These are phyloP conservation scores for Aspergillus wentii DNA, from an alignment of 495 filamentous ascomycete genomes.

Conservation along the genomic window DNA sequence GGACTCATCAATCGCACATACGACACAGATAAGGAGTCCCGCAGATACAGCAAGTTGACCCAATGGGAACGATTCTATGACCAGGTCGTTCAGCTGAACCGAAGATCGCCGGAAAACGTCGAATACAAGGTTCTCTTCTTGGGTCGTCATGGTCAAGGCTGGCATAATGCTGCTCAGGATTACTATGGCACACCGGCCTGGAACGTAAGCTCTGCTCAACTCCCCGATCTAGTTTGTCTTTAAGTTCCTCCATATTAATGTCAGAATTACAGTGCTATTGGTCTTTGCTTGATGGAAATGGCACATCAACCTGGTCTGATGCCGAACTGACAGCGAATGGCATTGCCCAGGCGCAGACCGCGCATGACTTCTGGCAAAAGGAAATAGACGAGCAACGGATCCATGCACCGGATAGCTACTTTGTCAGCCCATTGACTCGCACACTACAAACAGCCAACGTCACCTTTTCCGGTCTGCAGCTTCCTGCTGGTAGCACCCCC, in stretches of 20 bases:
- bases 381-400: slow-evolving; percentile 48
- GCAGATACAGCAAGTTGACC: slow-evolving; percentile 35
- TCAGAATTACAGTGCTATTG: slow-evolving; percentile 60
- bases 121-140: slow-evolving; percentile 67
- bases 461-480: slow-evolving; percentile 52
- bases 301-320: slow-evolving; percentile 62
- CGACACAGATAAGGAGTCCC: slow-evolving; percentile 36
- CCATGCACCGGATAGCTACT: slow-evolving; percentile 61
- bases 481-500: slow-evolving; percentile 36
- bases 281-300: slow-evolving; percentile 65
- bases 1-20: slow-evolving; percentile 60
- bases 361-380: slow-evolving; percentile 60
- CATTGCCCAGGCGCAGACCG: slow-evolving; percentile 53
- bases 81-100: slow-evolving; percentile 52
- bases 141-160: slow-evolving; percentile 68
- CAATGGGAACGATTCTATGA: slow-evolving; percentile 65
- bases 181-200: slow-evolving; percentile 65
- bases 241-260: background rate
- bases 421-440: slow-evolving; percentile 63
- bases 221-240: slow-evolving; percentile 1
- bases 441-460: slow-evolving; percentile 60
- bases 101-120: slow-evolving; percentile 33
- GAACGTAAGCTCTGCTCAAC: slow-evolving; percentile 48
- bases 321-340: slow-evolving; percentile 60
- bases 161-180: slow-evolving; percentile 59